Evolutionary conservation across 768 basidiomycete species (phyloP).

Genomic region (Mycena kentingensis): DNA sequence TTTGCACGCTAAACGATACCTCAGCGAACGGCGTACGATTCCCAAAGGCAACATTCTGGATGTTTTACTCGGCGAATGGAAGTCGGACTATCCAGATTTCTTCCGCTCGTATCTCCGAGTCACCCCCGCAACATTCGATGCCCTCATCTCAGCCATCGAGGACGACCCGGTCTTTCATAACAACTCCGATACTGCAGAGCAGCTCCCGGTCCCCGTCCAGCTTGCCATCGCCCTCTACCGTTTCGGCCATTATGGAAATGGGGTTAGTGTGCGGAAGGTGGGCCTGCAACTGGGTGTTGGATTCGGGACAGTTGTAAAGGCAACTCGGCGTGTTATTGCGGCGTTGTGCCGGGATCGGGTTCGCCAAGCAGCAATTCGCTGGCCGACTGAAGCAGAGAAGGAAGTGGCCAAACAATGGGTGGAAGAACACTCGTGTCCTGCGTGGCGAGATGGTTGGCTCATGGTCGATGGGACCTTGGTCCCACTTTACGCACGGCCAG

Average conservation of each 20-base stretch:
- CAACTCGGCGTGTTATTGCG: conserved; percentile 17
- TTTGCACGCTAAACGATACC: too few relatives aligned
- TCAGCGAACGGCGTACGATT: too few relatives aligned
- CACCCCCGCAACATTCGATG: conserved; percentile 28
- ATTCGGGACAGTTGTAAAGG: conserved; percentile 12
- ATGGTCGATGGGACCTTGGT: conserved; percentile 28
- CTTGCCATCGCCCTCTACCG: conserved; percentile 14
- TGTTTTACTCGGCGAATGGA: too few relatives aligned
- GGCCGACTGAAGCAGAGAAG: conserved; percentile 16
- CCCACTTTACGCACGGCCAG: conserved; percentile 23
- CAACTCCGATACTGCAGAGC: conserved; percentile 26
- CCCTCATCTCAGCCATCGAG: conserved; percentile 21
- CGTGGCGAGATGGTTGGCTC: conserved; percentile 24
- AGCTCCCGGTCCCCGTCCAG: conserved; percentile 29
- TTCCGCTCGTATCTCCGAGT: conserved; percentile 27
- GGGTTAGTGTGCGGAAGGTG: conserved; percentile 9
- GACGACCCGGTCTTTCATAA: conserved; percentile 31
- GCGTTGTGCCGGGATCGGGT: conserved; percentile 14
- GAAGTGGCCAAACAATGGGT: conserved; percentile 20
- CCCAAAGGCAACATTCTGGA: too few relatives aligned
- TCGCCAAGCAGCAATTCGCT: neutral
- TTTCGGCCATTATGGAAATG: conserved; percentile 27
- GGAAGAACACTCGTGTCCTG: conserved; percentile 17
- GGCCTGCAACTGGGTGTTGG: conserved; percentile 14
- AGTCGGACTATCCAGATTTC: too few relatives aligned